phyloP scores from a whole-genome alignment of 768 basidiomycete species.

The Suillus clintonianus region DNA sequence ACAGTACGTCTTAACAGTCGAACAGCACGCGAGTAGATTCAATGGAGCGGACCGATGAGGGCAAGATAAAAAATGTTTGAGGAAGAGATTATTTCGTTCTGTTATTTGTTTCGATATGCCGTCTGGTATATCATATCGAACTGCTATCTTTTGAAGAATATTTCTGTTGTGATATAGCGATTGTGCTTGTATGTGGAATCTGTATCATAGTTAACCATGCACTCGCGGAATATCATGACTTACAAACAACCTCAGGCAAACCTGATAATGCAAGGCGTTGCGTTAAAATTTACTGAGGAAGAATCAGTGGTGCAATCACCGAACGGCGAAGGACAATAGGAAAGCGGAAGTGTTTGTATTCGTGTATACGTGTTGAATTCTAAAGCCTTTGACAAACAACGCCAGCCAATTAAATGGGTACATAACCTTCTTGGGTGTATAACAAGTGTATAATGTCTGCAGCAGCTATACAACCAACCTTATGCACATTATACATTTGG shows the following conservation, averaged over 20 bases:
- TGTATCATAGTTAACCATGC: slow-evolving; percentile 13
- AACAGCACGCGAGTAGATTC: not conserved
- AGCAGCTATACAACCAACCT: not conserved
- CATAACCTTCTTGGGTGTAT: not conserved
- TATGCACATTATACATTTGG: slow-evolving; percentile 61
- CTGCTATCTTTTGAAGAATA: not conserved
- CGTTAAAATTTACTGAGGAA: not conserved
- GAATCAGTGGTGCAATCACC: not conserved
- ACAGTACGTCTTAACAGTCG: slow-evolving; percentile 2
- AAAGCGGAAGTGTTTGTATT: slow-evolving; percentile 6
- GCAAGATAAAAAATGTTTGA: too few relatives aligned
- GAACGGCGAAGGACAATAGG: not conserved
- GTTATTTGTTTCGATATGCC: slow-evolving; percentile 4
- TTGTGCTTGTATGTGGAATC: not conserved
- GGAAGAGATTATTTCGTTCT: not conserved
- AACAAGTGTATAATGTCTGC: slow-evolving; percentile 20
- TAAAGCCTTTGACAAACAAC: slow-evolving; percentile 10
- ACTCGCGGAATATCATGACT: slow-evolving; percentile 8
- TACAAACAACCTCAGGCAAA: not conserved
- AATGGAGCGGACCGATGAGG: not conserved
- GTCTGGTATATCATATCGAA: not conserved
- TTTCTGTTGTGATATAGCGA: not conserved
- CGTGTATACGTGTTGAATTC: slow-evolving; percentile 21
- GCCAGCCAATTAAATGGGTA: not conserved
- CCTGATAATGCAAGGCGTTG: not conserved